These are phyloP conservation scores for Ceratobasidium papillatum DNA, from an alignment of 1,284 basidiomycete species.

Conservation along the genomic window DNA sequence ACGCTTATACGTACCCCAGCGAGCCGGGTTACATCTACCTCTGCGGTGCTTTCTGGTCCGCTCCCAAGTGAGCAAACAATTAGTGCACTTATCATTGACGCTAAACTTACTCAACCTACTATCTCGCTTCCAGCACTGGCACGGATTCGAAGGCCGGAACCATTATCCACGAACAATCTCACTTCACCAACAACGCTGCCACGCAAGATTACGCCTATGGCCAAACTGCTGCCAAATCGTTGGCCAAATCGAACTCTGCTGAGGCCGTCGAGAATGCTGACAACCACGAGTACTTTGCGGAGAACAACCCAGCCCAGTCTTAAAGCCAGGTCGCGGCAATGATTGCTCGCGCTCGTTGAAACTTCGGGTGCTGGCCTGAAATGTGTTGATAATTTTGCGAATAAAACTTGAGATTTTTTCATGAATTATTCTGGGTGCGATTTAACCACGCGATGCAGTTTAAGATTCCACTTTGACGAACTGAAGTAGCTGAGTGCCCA, in stretches of 20 bases:
- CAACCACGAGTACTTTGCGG: slow-evolving; percentile 40
- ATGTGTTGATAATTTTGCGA: neutral
- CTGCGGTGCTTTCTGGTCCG: slow-evolving; percentile 42
- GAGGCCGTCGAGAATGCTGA: slow-evolving; percentile 34
- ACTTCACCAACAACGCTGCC: slow-evolving; percentile 41
- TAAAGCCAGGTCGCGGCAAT: neutral
- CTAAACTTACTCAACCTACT: neutral
- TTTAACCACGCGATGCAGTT: neutral
- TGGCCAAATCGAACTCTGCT: slow-evolving; percentile 27
- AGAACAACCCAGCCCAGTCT: slow-evolving; percentile 39
- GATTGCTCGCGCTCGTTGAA: neutral
- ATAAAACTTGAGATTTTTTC: neutral
- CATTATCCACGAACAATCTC: slow-evolving; percentile 41
- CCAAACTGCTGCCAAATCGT: slow-evolving; percentile 21
- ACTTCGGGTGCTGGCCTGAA: neutral
- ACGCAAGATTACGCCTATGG: slow-evolving; percentile 41
- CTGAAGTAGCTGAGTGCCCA: neutral
- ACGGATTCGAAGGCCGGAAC: slow-evolving; percentile 42
- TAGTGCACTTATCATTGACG: neutral
- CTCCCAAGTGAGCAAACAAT: slow-evolving; percentile 31
- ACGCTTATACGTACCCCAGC: slow-evolving; percentile 29
- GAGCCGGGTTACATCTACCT: slow-evolving; percentile 39
- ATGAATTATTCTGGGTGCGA: neutral
- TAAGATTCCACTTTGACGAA: neutral
- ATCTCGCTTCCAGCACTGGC: slow-evolving; percentile 18